Conservation (phyloP, 73 alveolate species). For the Durusdinium trenchii region DNA sequence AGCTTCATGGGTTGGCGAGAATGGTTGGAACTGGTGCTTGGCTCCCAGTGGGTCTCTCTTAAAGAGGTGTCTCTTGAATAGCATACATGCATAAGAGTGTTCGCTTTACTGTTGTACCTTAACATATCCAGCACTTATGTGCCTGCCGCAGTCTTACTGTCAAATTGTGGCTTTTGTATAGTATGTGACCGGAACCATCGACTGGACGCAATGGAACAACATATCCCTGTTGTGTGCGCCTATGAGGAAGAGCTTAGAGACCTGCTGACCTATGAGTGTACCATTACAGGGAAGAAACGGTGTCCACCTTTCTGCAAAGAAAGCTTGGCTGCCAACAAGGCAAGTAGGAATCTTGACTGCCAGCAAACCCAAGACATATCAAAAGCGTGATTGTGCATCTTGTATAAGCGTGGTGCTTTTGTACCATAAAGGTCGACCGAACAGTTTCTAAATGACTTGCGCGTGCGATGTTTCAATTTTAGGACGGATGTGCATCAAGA, state of each 20-base stretch:
- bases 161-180: neutral
- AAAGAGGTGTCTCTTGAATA: neutral
- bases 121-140: neutral
- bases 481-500: neutral
- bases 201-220: neutral
- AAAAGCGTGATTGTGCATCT: neutral
- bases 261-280: neutral
- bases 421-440: neutral
- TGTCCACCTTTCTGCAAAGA: neutral
- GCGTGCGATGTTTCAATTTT: neutral
- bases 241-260: constrained; percentile 2
- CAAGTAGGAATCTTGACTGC: neutral
- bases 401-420: neutral
- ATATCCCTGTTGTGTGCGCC: neutral
- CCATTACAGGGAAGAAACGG: neutral
- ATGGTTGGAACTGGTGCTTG: neutral
- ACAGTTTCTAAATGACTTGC: too few species aligned
- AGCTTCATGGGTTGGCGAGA: neutral
- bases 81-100: too few species aligned
- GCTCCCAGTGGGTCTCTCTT: neutral
- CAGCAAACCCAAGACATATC: neutral
- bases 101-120: neutral
- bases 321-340: neutral
- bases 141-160: neutral
- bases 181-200: neutral